Conservation (phyloP, 2,329 filamentous ascomycete species). For the Aspergillus uvarum region DNA sequence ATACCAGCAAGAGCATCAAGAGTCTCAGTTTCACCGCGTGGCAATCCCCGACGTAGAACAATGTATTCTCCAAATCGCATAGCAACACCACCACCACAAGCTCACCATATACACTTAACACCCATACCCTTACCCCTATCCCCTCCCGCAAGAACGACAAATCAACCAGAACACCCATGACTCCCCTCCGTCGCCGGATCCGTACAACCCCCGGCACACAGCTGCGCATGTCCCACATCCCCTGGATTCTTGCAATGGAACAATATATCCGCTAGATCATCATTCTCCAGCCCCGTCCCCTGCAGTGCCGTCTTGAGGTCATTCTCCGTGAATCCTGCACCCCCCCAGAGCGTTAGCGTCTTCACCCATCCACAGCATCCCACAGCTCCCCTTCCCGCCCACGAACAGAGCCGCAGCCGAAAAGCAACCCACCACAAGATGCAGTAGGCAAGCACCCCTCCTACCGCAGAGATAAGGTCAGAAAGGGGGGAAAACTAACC, state of each 20-base stretch:
- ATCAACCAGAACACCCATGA: constrained; percentile 20
- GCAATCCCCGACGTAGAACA: too few relatives aligned
- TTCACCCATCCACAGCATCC: neutral
- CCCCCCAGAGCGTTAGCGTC: neutral
- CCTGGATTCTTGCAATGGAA: constrained; percentile 39
- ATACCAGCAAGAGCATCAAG: too few relatives aligned
- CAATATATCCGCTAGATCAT: constrained; percentile 30
- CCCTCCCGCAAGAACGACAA: neutral
- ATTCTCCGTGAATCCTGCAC: constrained; percentile 29
- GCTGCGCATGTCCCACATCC: constrained; percentile 32
- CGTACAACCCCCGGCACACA: constrained; percentile 31
- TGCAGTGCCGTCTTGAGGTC: constrained; percentile 30
- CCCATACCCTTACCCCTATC: too few relatives aligned
- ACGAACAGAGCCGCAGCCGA: too few relatives aligned
- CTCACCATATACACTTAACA: neutral
- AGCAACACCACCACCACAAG: too few relatives aligned
- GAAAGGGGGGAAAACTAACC: constrained; percentile 19
- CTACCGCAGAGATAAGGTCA: too few relatives aligned
- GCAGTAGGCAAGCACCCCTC: too few relatives aligned
- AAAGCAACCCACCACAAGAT: too few relatives aligned
- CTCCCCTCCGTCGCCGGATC: constrained; percentile 30
- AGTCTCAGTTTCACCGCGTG: too few relatives aligned
- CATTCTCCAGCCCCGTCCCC: constrained; percentile 27
- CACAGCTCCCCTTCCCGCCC: neutral
- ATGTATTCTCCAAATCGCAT: too few relatives aligned